These are phyloP conservation scores for Millerozyma acaciae DNA, from an alignment of 805 yeast species.

Conservation along the genomic window DNA sequence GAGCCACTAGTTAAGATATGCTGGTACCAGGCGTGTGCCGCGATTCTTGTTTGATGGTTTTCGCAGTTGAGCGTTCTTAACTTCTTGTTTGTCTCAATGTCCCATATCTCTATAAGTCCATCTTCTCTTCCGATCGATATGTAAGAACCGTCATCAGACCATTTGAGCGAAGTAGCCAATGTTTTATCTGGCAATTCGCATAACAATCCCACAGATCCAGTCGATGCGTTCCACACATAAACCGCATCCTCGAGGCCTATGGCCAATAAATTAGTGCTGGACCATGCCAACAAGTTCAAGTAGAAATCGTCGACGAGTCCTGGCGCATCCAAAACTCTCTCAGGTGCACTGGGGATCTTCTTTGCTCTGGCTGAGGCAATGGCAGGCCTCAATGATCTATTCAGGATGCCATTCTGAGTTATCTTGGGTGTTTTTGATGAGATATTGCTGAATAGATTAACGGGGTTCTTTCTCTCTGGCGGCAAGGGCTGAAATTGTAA, in stretches of 20 bases:
- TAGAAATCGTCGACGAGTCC: constrained; percentile 92
- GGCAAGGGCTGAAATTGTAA: constrained; percentile 84
- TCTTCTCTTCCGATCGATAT: constrained; percentile 79
- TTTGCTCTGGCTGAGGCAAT: constrained; percentile 67
- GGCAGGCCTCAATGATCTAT: constrained; percentile 38
- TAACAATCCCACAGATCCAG: constrained; percentile 71
- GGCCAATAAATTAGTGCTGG: constrained; percentile 73
- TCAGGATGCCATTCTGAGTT: constrained; percentile 17
- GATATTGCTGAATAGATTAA: constrained; percentile 28
- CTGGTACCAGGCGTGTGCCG: constrained; percentile 79
- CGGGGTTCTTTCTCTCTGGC: constrained; percentile 52
- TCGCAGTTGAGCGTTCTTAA: constrained; percentile 75
- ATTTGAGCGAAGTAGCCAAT: constrained; percentile 66
- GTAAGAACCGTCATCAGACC: constrained; percentile 91
- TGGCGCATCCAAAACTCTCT: constrained; percentile 93
- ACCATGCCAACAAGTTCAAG: constrained; percentile 84
- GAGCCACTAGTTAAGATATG: constrained; percentile 83
- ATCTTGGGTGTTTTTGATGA: constrained; percentile 17
- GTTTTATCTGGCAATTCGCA: constrained; percentile 49
- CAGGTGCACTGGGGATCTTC: constrained; percentile 82
- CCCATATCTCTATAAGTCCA: constrained; percentile 92
- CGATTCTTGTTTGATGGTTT: constrained; percentile 63
- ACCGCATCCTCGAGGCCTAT: constrained; percentile 82
- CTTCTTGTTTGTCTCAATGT: constrained; percentile 69
- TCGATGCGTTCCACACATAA: constrained; percentile 87